Conservation (phyloP, 768 basidiomycete genomes). For the Leucosporidium creatinivorum region DNA sequence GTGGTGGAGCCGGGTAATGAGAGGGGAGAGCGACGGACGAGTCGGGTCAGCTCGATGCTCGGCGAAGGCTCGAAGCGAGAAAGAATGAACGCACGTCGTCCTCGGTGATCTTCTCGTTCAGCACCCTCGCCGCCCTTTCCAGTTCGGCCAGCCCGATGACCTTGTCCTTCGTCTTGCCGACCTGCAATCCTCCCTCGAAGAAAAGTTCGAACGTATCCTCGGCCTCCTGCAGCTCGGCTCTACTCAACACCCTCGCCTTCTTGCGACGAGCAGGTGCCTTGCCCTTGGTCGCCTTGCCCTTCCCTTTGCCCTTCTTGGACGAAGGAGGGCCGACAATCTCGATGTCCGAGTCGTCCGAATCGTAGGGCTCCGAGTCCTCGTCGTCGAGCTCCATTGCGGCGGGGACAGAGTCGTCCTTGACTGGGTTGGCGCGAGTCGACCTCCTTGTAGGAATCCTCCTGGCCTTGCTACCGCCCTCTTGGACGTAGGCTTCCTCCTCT, state of each 20-base stretch:
- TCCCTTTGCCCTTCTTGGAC: neutral
- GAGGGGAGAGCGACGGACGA: too few relatives aligned
- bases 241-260: neutral
- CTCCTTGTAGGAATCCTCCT: neutral
- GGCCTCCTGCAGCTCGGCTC: neutral
- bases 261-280: neutral
- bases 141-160: constrained; percentile 30
- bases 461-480: neutral
- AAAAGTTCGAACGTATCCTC: constrained; percentile 2
- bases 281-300: neutral
- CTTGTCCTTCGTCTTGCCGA: neutral
- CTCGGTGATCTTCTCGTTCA: constrained; percentile 33
- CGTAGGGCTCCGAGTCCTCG: neutral
- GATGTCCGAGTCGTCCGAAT: neutral
- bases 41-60: too few relatives aligned
- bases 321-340: too few relatives aligned
- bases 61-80: neutral
- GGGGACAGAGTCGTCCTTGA: neutral
- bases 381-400: neutral
- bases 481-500: neutral
- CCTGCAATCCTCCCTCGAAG: neutral
- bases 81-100: constrained; percentile 25
- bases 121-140: constrained; percentile 23
- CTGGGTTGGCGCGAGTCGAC: neutral
- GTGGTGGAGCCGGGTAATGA: too few relatives aligned